phyloP scores from a whole-genome alignment of 2,329 filamentous ascomycete species.

The Colletotrichum musae region DNA sequence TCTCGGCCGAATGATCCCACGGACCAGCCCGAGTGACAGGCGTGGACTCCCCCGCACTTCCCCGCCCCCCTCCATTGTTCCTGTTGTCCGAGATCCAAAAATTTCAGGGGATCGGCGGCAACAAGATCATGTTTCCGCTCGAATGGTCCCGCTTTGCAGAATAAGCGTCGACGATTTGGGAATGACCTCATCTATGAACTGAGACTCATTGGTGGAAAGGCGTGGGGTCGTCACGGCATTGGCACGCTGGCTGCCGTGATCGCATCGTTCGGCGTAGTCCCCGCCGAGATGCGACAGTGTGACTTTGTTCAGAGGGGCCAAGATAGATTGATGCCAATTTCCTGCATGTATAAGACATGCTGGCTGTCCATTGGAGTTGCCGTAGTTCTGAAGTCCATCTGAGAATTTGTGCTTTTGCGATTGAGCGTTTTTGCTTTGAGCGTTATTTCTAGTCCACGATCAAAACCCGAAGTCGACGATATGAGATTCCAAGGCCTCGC shows the following conservation, averaged over 20 bases:
- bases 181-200: not conserved
- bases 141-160: not conserved
- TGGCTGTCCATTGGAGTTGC: not conserved
- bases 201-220: slow-evolving; percentile 35
- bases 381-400: not conserved
- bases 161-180: not conserved
- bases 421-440: not conserved
- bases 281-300: slow-evolving; percentile 30
- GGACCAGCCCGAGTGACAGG: slow-evolving; percentile 15
- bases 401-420: not conserved
- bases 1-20: slow-evolving; percentile 24
- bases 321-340: not conserved
- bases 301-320: not conserved
- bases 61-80: slow-evolving; percentile 4
- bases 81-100: slow-evolving; percentile 23
- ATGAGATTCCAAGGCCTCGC: slow-evolving; percentile 18
- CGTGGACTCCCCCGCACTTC: slow-evolving; percentile 18
- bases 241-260: slow-evolving; percentile 9
- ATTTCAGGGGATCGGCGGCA: slow-evolving; percentile 1
- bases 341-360: not conserved
- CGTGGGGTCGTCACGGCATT: slow-evolving; percentile 24
- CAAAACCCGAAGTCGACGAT: not conserved
- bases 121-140: slow-evolving; percentile 6
- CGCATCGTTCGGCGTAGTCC: slow-evolving; percentile 35
- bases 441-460: not conserved